Base-by-base conservation (phyloP, 2,329 filamentous ascomycete genomes). In the Xylaria hypoxylon region DNA sequence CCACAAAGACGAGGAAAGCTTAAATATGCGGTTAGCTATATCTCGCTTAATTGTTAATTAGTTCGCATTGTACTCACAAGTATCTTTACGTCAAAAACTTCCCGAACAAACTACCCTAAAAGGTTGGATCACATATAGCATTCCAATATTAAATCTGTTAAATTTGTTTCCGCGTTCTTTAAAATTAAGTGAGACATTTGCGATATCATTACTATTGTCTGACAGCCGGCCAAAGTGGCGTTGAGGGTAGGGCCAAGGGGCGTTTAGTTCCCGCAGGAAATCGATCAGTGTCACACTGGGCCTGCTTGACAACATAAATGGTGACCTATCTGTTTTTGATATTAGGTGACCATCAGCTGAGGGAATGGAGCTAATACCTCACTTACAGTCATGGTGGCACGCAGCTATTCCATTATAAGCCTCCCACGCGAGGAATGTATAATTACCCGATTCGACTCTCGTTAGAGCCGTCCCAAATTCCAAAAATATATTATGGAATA, bases 121-220 rank as follows among this genome's bases (percentile, higher is more conserved):
- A 78, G 10, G 78, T 65, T 17, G 75, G 71, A 59, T 44, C n/a
- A 19, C 10, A 19, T 13, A 4, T n/a, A n/a, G 19, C 15, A 44
- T 13, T 17, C 4, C 5, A 7, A 5, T 44, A n/a, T 44, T 44
- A n/a, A 44, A n/a, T 7, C 15, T 44, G 17, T n/a, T 19, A 5
- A 44, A 5, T 17, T n/a, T 44, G 5, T 44, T n/a, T 15, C 40
- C 17, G 15, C 15, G n/a, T 3, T 13, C 13, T 5, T 76, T 66
- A 57, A 79, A 78, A 64, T 79, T 79, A 52, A 73, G 74, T 6
- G 79, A 48, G 17, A 78, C 64, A 64, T 77, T 79, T 13, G 71
- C 70, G 52, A 70, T 77, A 47, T 73, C 72, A 61, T 79, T 80
- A 2, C 78, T 78, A 38, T 75, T 74, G 8, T 74, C 68, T 10